Evolutionary conservation across 2,329 filamentous ascomycete genomes (phyloP).

Genomic region (Colletotrichum musae): DNA sequence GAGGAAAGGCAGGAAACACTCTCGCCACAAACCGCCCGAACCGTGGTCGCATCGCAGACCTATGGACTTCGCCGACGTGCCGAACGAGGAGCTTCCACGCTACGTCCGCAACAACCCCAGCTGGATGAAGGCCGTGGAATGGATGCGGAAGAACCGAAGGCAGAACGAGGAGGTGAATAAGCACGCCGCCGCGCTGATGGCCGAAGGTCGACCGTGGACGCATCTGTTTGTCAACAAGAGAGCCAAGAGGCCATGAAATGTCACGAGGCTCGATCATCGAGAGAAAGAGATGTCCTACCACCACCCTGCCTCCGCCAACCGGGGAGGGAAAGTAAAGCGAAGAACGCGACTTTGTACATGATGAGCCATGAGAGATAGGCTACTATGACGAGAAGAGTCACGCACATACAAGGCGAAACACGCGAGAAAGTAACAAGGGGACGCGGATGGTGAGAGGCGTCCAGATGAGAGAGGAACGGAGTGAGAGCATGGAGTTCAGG

Average conservation of each 20-base stretch:
- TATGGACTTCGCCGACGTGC: conserved; percentile 55
- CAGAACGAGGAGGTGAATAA: conserved; percentile 33
- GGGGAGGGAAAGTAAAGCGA: too few relatives aligned
- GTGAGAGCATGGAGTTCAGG: too few relatives aligned
- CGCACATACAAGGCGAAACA: too few relatives aligned
- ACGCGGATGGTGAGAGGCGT: too few relatives aligned
- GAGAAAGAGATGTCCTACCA: too few relatives aligned
- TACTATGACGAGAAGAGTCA: too few relatives aligned
- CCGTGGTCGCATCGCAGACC: conserved; percentile 48
- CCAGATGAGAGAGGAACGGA: too few relatives aligned
- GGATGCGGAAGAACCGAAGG: conserved; percentile 52
- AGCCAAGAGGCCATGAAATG: neutral
- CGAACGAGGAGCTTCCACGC: conserved; percentile 58
- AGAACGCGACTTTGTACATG: too few relatives aligned
- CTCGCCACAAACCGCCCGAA: conserved; percentile 44
- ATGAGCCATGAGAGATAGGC: too few relatives aligned
- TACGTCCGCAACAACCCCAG: conserved; percentile 59
- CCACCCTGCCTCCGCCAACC: too few relatives aligned
- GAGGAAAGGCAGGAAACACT: conserved; percentile 2
- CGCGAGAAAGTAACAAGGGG: too few relatives aligned
- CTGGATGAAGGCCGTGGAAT: conserved; percentile 60
- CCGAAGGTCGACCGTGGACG: conserved; percentile 14
- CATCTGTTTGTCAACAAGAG: conserved; percentile 19
- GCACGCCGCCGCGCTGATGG: conserved; percentile 17
- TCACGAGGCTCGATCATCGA: too few relatives aligned